A percentile compares a stretch with the other conserved stretches of the same genome.
Evolutionary conservation across 73 alveolate species (phyloP).

Genomic region (Tetrahymena thermophila): DNA sequence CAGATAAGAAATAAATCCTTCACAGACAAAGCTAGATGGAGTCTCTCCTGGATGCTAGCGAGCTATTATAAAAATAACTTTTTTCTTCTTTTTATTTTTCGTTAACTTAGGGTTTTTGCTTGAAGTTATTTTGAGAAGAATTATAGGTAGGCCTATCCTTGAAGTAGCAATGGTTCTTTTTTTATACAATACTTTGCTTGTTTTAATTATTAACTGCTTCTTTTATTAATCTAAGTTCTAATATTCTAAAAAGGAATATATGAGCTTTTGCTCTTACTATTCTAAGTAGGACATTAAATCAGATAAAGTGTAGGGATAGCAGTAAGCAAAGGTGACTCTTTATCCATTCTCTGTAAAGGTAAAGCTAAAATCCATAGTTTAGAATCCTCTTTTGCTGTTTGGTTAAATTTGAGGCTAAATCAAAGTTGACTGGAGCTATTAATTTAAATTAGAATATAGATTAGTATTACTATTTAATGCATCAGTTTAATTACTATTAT

Average conservation of each 20-base stretch:
- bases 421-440: neutral
- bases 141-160: neutral
- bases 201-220: neutral
- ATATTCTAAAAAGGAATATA: neutral
- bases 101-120: neutral
- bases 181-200: neutral
- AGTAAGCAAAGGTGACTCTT: neutral
- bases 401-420: neutral
- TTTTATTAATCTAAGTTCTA: neutral
- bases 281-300: neutral
- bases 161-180: neutral
- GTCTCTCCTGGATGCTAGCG: constrained; percentile 52
- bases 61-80: constrained; percentile 26
- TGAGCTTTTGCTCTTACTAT: neutral
- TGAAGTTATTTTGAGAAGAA: neutral
- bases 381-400: neutral
- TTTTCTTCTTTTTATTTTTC: neutral
- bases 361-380: neutral
- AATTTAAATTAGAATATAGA: neutral
- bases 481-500: neutral
- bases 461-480: neutral
- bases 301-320: neutral
- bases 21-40: constrained; percentile 33
- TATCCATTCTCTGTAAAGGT: neutral
- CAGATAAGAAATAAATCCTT: constrained; percentile 17